Conservation (phyloP, 1,139 yeast species). For the Kodamaea sp. region DNA sequence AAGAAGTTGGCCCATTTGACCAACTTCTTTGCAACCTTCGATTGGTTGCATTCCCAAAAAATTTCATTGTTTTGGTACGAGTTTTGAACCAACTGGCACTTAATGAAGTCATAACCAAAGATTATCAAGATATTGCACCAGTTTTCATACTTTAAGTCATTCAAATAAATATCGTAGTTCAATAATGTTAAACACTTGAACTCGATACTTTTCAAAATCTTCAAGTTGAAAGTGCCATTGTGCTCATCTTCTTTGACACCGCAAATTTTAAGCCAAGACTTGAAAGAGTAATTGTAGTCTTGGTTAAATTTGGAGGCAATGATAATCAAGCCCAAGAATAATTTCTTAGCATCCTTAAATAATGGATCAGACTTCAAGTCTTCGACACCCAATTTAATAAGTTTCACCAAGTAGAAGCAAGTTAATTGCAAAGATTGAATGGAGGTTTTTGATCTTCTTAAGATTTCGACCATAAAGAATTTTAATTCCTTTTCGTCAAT, state of each 20-base stretch:
- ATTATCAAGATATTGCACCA: conserved; percentile 53
- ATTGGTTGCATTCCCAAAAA: conserved; percentile 30
- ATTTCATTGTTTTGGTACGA: conserved; percentile 22
- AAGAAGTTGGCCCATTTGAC: conserved; percentile 36
- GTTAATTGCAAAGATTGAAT: conserved; percentile 66
- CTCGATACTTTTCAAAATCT: conserved; percentile 56
- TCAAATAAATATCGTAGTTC: conserved; percentile 57
- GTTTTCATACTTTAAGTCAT: conserved; percentile 50
- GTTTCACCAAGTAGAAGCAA: conserved; percentile 58
- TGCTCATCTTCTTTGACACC: conserved; percentile 44
- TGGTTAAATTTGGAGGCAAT: conserved; percentile 72
- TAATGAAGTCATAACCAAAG: conserved; percentile 47
- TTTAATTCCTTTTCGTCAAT: conserved; percentile 30
- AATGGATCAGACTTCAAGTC: conserved; percentile 12
- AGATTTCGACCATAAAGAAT: conserved; percentile 61
- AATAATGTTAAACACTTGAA: conserved; percentile 52
- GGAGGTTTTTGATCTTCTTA: conserved; percentile 69
- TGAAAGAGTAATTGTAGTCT: conserved; percentile 69
- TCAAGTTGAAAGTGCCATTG: conserved; percentile 25
- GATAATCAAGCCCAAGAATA: conserved; percentile 65
- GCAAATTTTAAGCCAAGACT: conserved; percentile 76
- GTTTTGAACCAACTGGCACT: conserved; percentile 17
- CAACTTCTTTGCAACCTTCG: conserved; percentile 24
- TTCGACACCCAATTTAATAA: conserved; percentile 26
- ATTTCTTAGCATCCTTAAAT: conserved; percentile 58